Percentiles rank a stretch among this genome's conserved stretches.
phyloP scores from a whole-genome alignment of 2,329 filamentous ascomycete species.

The Diaporthe amygdali region DNA sequence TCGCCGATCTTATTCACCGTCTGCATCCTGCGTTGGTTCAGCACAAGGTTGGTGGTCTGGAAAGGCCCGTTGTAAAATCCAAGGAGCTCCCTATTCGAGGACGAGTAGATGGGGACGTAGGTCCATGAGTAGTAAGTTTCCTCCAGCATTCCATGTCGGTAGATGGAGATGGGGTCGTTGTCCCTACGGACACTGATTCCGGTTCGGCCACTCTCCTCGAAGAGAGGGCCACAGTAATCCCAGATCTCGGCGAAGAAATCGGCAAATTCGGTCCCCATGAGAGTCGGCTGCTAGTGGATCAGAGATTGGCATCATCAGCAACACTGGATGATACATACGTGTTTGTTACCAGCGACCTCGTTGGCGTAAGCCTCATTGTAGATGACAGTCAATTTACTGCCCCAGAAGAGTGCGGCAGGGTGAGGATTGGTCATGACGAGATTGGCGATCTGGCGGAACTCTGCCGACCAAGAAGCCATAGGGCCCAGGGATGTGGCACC shows the following conservation, averaged over 20 bases:
- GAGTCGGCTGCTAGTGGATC: slow-evolving; percentile 48
- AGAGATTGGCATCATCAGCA: not conserved
- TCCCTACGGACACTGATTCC: slow-evolving; percentile 40
- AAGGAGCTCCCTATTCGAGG: slow-evolving; percentile 36
- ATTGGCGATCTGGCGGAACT: slow-evolving; percentile 48
- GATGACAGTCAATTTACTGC: slow-evolving; percentile 63
- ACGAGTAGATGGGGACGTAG: slow-evolving; percentile 43
- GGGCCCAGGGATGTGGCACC: slow-evolving; percentile 46
- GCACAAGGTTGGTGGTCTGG: slow-evolving; percentile 41
- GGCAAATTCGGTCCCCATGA: slow-evolving; percentile 64
- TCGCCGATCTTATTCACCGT: slow-evolving; percentile 41
- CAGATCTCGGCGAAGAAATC: slow-evolving; percentile 61
- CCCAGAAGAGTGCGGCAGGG: slow-evolving; percentile 65
- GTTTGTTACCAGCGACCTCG: slow-evolving; percentile 63
- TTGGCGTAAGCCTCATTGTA: slow-evolving; percentile 67
- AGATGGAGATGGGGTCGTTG: slow-evolving; percentile 38
- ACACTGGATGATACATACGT: not conserved
- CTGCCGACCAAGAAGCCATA: slow-evolving; percentile 47
- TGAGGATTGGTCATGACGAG: slow-evolving; percentile 43
- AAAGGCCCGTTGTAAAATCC: slow-evolving; percentile 47
- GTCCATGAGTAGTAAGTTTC: slow-evolving; percentile 46
- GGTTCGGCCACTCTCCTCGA: slow-evolving; percentile 42
- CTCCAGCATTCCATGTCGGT: slow-evolving; percentile 41
- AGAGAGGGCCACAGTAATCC: slow-evolving; percentile 37
- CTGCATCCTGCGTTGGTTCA: slow-evolving; percentile 39